Evolutionary conservation across 2,329 filamentous ascomycete species (phyloP), one percentile per base, ranked within the genome.

Genomic region (Diaporthe amygdali): DNA sequence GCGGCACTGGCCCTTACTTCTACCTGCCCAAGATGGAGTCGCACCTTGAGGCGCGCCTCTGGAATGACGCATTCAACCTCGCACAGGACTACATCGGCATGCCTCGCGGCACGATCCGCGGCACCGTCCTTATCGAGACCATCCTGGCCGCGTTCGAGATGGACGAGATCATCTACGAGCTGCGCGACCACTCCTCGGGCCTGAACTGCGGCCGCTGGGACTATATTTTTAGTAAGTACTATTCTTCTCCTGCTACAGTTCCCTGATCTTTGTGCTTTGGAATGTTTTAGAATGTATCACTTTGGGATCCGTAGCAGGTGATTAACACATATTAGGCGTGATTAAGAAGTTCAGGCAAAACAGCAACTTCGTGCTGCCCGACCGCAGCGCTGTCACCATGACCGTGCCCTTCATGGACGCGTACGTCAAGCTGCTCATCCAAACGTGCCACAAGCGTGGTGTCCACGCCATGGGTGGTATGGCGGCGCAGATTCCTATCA

Each of bases 191-290:
- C 88, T 96, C 92, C 82, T 93, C 96, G 8, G 96, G 96, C 59
- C 90, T 99, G 79, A 99, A 99, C 91, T 98, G 96, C 84, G 96
- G 96, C 75, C 93, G 96, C 76, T 99, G 96, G 96, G 96, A 99
- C 82, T 99, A 99, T 88, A 98, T 99, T 85, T 99, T 99, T 89
- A 96, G 93, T n/a, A n/a, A n/a, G n/a, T n/a, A n/a, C n/a, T n/a
- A n/a, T n/a, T n/a, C n/a, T n/a, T n/a, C n/a, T n/a, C n/a, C n/a
- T n/a, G n/a, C n/a, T n/a, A n/a, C n/a, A n/a, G n/a, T n/a, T n/a
- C n/a, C n/a, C n/a, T n/a, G n/a, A n/a, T n/a, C n/a, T n/a, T n/a
- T n/a, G n/a, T n/a, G n/a, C n/a, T n/a, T n/a, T n/a, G n/a, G n/a
- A n/a, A n/a, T n/a, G n/a, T n/a, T n/a, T n/a, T n/a, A n/a, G n/a